These are phyloP conservation scores for Corynespora cassiicola DNA, from an alignment of 2,329 filamentous ascomycete species.

Conservation along the genomic window DNA sequence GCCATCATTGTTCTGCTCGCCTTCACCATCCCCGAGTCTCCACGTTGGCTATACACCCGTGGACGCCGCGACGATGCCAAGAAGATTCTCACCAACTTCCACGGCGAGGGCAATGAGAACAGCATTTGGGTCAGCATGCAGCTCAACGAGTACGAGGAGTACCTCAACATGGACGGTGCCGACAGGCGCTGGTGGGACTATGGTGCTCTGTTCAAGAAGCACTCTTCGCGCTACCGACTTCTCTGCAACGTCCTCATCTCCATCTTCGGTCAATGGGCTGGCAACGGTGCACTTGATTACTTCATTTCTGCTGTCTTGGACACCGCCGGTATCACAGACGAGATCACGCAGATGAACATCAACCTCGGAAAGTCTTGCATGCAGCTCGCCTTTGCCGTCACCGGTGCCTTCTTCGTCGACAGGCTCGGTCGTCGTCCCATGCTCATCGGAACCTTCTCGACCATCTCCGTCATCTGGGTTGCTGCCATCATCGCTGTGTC, in stretches of 20 bases:
- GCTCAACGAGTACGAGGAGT: conserved; percentile 36
- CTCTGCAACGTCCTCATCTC: conserved; percentile 34
- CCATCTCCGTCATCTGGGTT: conserved; percentile 31
- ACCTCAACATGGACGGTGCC: conserved; percentile 7
- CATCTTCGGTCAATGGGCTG: conserved; percentile 40
- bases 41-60: conserved; percentile 63
- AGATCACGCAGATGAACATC: conserved; percentile 42
- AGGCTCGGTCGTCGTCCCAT: conserved; percentile 40
- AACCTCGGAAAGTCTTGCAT: conserved; percentile 45
- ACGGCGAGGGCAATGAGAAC: conserved; percentile 53
- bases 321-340: conserved; percentile 40
- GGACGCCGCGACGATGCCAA: conserved; percentile 61
- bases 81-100: conserved; percentile 62
- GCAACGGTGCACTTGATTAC: conserved; percentile 33
- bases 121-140: conserved; percentile 35
- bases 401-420: conserved; percentile 42
- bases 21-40: conserved; percentile 64
- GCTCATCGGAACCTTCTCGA: conserved; percentile 32
- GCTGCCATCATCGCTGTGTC: conserved; percentile 22
- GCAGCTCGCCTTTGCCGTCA: conserved; percentile 41
- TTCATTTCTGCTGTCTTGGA: conserved; percentile 43
- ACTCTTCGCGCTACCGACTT: conserved; percentile 17
- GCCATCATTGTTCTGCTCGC: conserved; percentile 52
- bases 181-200: conserved; percentile 17
- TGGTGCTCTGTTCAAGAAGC: conserved; percentile 7